Evolutionary conservation across 75 land plant species (phyloP), one percentile per base, ranked within the genome.

Genomic region (Gnetum montanum): DNA sequence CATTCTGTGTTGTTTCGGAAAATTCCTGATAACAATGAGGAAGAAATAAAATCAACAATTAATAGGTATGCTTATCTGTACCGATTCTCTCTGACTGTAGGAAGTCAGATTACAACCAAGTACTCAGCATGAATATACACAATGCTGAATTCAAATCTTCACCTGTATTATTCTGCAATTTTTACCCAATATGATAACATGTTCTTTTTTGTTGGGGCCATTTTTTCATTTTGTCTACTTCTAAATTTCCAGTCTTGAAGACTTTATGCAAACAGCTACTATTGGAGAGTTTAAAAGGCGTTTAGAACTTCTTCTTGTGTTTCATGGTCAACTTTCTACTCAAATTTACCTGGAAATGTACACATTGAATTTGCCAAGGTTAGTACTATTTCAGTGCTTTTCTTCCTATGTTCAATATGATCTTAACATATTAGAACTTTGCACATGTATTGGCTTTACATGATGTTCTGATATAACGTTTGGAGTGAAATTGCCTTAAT

Each of bases 271-370:
- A 44, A 86, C 78, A 26, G 70, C 92, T 4, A 77, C 75, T 34
- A 35, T 86, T 58, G 96, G 96, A n/a, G 97, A 90, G 50, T 95
- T 91, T 44, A 73, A 61, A 46, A 86, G 36, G 46, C 88, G 88
- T 7, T 70, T 95, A 34, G 67, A 83, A 37, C 75, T 95, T 35
- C 51, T 95, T 4, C 48, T 61, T 64, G 70, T 82, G 28, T 90
- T 95, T 58, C 69, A 83, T 77, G 86, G 82, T 11, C 84, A 92
- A 51, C 59, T 84, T 29, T 57, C 27, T 34, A 25, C 31, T 57
- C 73, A 66, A 34, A 16, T 47, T 23, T 26, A 20, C 41, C 31
- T 71, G 49, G 43, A 54, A 30, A 31, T n/a, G 37, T 57, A 72
- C 47, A 54, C 34, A 13, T 12, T 29, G 27, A 12, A 57, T 25